Conservation (phyloP, 2,329 filamentous ascomycete genomes). For the Fusarium continuum region DNA sequence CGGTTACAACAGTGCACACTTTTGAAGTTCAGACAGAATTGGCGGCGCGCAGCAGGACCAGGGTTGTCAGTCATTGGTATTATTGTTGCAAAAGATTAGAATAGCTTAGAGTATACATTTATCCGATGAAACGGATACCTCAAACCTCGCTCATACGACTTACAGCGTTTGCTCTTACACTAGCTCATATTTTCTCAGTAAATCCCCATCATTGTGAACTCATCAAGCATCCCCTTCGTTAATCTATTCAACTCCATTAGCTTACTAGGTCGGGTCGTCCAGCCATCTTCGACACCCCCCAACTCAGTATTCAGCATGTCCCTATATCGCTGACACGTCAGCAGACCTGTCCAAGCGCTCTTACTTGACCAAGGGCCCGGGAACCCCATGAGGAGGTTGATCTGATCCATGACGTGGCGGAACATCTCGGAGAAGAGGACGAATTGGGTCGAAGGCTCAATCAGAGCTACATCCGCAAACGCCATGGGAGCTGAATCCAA, state of each 20-base stretch:
- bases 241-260: conserved; percentile 31
- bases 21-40: neutral
- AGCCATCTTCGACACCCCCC: conserved; percentile 34
- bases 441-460: conserved; percentile 42
- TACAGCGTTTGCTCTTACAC: neutral
- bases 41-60: neutral
- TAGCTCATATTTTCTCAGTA: conserved; percentile 6
- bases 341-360: conserved; percentile 41
- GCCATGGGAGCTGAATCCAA: conserved; percentile 32
- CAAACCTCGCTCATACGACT: neutral
- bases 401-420: conserved; percentile 39
- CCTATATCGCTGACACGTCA: conserved; percentile 30
- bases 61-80: neutral
- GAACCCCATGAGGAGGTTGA: conserved; percentile 42
- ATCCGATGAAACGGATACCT: neutral
- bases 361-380: conserved; percentile 35
- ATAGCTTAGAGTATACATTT: conserved; percentile 33
- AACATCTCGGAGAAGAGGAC: conserved; percentile 44
- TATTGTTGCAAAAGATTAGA: conserved; percentile 16
- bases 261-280: conserved; percentile 36
- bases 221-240: conserved; percentile 35
- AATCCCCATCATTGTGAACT: conserved; percentile 39
- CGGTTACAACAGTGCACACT: neutral
- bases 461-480: conserved; percentile 39
- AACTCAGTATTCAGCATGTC: conserved; percentile 43